Conservation (phyloP, 352 stramenopile species). For the Globisporangium emineosum region DNA sequence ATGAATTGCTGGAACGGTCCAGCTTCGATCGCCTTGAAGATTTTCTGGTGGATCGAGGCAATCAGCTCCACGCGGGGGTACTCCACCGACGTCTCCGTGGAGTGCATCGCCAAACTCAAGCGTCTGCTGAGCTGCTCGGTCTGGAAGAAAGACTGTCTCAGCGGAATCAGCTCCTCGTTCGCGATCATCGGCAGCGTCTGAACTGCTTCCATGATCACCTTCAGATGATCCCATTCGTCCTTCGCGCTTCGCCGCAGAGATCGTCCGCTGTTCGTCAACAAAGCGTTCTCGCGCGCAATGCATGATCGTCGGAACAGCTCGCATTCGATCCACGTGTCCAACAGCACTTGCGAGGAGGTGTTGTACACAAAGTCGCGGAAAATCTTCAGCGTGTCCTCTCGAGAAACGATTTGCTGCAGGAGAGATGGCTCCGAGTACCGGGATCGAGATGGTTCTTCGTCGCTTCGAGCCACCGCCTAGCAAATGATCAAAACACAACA, state of each 20-base stretch:
- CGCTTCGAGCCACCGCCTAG: conserved; percentile 58
- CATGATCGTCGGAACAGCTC: conserved; percentile 75
- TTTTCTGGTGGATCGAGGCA: conserved; percentile 67
- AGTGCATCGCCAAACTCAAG: conserved; percentile 64
- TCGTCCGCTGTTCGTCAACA: conserved; percentile 29
- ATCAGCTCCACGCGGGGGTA: conserved; percentile 75
- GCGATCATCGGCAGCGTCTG: conserved; percentile 58
- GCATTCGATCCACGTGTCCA: conserved; percentile 86
- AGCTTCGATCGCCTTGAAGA: conserved; percentile 74
- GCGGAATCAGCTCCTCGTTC: conserved; percentile 43
- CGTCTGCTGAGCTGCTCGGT: conserved; percentile 65
- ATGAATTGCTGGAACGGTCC: conserved; percentile 82
- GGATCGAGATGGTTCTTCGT: conserved; percentile 46
- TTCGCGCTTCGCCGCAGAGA: conserved; percentile 37
- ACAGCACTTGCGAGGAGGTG: conserved; percentile 52
- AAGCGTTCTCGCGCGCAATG: conserved; percentile 52
- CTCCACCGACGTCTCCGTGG: conserved; percentile 46
- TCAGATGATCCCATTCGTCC: conserved; percentile 81
- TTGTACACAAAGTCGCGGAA: conserved; percentile 79
- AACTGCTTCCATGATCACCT: conserved; percentile 53
- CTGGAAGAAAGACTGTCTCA: conserved; percentile 60
- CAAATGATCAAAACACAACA: not conserved
- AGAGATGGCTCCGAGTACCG: conserved; percentile 50
- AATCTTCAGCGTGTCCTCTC: conserved; percentile 75
- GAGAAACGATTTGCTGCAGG: conserved; percentile 60